Evolutionary conservation across 139 green algal species (phyloP).

Genomic region (Tetraselmis striata): DNA sequence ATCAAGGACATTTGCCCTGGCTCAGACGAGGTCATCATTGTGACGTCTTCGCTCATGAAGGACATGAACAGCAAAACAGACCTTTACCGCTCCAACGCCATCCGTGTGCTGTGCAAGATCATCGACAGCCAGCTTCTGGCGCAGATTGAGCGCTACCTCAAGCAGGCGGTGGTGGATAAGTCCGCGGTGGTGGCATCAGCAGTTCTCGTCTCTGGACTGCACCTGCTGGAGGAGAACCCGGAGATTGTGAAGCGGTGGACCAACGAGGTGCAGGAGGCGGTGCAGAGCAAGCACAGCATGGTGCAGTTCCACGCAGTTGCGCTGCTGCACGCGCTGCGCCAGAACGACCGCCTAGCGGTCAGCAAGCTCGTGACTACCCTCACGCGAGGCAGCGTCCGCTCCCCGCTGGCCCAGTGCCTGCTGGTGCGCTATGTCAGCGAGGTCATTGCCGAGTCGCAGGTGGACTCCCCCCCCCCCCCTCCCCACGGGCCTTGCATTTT

Average conservation of each 20-base stretch:
- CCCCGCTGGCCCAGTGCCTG: constrained; percentile 91
- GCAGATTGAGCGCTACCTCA: constrained; percentile 85
- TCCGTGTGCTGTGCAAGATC: constrained; percentile 95
- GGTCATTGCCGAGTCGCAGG: constrained; percentile 51
- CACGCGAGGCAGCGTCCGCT: constrained; percentile 68
- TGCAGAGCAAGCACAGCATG: constrained; percentile 79
- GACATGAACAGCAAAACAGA: constrained; percentile 97
- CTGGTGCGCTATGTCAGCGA: constrained; percentile 83
- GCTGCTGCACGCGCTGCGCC: constrained; percentile 85
- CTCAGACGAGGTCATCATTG: constrained; percentile 96
- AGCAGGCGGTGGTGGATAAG: constrained; percentile 98
- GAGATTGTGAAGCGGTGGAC: constrained; percentile 98
- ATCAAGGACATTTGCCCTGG: constrained; percentile 98
- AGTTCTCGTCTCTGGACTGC: constrained; percentile 71
- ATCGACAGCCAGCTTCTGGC: constrained; percentile 57
- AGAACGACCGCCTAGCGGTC: constrained; percentile 88
- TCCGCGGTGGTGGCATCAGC: constrained; percentile 56
- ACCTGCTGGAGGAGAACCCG: constrained; percentile 72
- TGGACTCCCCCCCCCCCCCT: neutral
- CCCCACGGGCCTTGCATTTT: neutral
- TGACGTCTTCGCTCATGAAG: constrained; percentile 98
- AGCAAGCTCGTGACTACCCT: constrained; percentile 95
- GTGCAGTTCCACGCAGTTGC: constrained; percentile 96
- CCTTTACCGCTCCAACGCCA: constrained; percentile 90
- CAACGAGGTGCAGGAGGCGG: constrained; percentile 91